These are phyloP conservation scores for Copromyces sp. DNA, from an alignment of 495 filamentous ascomycete species.

Conservation along the genomic window DNA sequence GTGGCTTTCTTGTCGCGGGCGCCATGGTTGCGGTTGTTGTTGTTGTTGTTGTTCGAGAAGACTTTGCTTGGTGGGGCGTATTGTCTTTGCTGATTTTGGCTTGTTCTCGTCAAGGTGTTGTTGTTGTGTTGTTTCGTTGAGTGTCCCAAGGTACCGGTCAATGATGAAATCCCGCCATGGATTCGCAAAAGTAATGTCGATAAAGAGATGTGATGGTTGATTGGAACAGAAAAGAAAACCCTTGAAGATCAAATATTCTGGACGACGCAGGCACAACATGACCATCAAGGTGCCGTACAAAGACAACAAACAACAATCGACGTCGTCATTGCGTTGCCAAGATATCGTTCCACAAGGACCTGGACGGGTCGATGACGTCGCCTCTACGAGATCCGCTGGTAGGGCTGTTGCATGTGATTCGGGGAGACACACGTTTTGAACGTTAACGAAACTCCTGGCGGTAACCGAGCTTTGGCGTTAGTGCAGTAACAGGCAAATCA, in stretches of 20 bases:
- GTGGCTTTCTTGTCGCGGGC: constrained; percentile 8
- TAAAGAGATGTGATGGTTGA: not conserved
- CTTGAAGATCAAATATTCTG: not conserved
- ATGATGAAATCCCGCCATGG: no score
- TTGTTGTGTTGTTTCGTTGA: no score
- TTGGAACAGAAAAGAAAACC: not conserved
- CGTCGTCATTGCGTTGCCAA: not conserved
- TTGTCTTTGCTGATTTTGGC: no score
- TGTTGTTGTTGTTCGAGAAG: no score
- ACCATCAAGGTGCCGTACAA: not conserved
- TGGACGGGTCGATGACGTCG: not conserved
- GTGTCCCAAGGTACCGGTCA: no score
- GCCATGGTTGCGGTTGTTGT: not conserved
- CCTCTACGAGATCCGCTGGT: not conserved
- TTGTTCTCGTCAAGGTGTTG: no score
- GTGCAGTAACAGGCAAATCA: not conserved
- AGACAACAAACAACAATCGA: not conserved
- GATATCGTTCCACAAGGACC: not conserved
- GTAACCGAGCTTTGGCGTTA: not conserved
- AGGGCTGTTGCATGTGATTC: not conserved
- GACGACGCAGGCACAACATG: no score
- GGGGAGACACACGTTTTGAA: not conserved
- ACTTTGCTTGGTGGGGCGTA: no score
- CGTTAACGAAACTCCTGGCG: not conserved
- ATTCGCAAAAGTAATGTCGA: no score